Percentiles rank a stretch among this genome's conserved stretches.
Conservation (phyloP, 2,329 filamentous ascomycete species). For the Kalmusia sp. region DNA sequence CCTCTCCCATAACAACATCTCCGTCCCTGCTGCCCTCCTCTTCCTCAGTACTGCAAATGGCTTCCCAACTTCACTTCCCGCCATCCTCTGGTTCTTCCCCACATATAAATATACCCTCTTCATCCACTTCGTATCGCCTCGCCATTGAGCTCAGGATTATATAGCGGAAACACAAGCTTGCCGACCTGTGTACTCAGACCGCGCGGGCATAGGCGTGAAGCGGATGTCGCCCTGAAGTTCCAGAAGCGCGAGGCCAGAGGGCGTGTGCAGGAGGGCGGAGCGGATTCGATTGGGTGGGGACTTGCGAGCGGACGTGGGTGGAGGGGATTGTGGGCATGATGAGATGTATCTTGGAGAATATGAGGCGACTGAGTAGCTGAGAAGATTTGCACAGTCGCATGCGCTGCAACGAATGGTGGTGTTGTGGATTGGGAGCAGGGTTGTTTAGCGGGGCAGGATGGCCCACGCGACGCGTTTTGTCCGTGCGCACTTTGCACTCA, state of each 20-base stretch:
- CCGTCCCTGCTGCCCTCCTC: slow-evolving; percentile 23
- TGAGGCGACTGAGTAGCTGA: too few species aligned
- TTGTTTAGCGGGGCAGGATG: too few species aligned
- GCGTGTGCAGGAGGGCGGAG: slow-evolving; percentile 90
- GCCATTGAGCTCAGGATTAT: slow-evolving; percentile 58
- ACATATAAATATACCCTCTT: slow-evolving; percentile 88
- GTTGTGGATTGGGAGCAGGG: too few species aligned
- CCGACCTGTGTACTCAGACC: slow-evolving; percentile 65
- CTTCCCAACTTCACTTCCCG: slow-evolving; percentile 84
- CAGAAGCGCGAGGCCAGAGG: slow-evolving; percentile 84
- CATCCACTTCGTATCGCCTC: slow-evolving; percentile 77
- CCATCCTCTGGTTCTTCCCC: slow-evolving; percentile 85
- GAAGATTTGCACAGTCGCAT: too few species aligned
- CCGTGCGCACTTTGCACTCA: too few species aligned
- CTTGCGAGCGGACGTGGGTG: slow-evolving; percentile 17
- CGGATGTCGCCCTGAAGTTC: slow-evolving; percentile 94
- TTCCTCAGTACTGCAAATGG: slow-evolving; percentile 78
- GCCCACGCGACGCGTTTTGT: too few species aligned
- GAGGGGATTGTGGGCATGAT: slow-evolving; percentile 42
- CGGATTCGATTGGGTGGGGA: slow-evolving; percentile 55
- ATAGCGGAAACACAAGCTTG: slow-evolving; percentile 79
- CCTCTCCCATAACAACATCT: slow-evolving; percentile 36
- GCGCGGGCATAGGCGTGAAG: slow-evolving; percentile 59
- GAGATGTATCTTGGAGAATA: too few species aligned
- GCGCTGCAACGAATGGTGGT: too few species aligned